phyloP scores from a whole-genome alignment of 2,329 filamentous ascomycete genomes.

The Trichoderma sp. region DNA sequence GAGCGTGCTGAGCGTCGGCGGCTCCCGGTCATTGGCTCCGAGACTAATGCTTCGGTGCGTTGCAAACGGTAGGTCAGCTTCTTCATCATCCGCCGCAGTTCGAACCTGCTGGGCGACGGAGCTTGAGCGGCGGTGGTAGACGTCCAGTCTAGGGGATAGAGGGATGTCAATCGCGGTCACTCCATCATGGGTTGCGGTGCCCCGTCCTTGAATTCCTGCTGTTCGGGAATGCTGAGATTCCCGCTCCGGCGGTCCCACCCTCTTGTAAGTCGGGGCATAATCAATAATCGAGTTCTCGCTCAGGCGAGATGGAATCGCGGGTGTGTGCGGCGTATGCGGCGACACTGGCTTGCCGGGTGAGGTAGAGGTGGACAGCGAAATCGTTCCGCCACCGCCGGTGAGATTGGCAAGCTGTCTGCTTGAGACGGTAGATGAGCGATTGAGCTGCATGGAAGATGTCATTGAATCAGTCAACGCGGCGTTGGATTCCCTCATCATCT shows the following conservation, averaged over 20 bases:
- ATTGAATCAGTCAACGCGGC: slow-evolving; percentile 89
- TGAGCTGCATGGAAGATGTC: slow-evolving; percentile 83
- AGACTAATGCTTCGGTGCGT: slow-evolving; percentile 69
- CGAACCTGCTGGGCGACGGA: slow-evolving; percentile 68
- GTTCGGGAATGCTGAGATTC: slow-evolving; percentile 35
- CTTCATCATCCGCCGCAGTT: slow-evolving; percentile 58
- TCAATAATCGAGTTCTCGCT: slow-evolving; percentile 79
- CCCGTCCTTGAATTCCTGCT: slow-evolving; percentile 42
- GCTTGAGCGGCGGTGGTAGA: slow-evolving; percentile 64
- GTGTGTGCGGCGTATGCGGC: slow-evolving; percentile 88
- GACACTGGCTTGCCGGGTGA: slow-evolving; percentile 90
- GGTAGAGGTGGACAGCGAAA: slow-evolving; percentile 79
- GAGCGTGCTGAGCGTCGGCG: slow-evolving; percentile 66
- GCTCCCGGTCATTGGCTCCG: slow-evolving; percentile 65
- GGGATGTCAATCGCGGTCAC: slow-evolving; percentile 74
- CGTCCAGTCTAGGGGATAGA: slow-evolving; percentile 64
- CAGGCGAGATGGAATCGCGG: slow-evolving; percentile 88
- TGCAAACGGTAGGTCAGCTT: slow-evolving; percentile 62
- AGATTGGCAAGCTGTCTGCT: slow-evolving; percentile 62
- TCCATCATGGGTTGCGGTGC: slow-evolving; percentile 52
- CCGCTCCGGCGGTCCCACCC: slow-evolving; percentile 38
- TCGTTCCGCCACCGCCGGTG: slow-evolving; percentile 69
- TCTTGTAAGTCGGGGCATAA: slow-evolving; percentile 37
- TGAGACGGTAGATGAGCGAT: slow-evolving; percentile 77
- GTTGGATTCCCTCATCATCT: slow-evolving; percentile 86